Percentiles rank a stretch among this genome's conserved stretches.
Evolutionary conservation across 768 basidiomycete species (phyloP).

Genomic region (Mycena sanguinolenta): DNA sequence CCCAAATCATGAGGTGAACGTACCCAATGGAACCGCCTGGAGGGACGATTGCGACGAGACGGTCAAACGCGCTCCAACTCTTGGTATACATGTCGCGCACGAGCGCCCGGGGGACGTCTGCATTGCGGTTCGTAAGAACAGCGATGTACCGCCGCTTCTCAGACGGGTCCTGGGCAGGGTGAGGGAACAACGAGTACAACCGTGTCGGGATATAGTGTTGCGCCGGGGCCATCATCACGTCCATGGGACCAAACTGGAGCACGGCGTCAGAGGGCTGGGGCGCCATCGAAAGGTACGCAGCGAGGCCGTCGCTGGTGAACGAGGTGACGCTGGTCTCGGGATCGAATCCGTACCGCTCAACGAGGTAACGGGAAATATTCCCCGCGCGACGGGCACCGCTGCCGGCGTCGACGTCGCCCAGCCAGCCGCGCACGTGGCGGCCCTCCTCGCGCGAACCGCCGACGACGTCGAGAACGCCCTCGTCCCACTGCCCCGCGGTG

Average conservation of each 20-base stretch:
- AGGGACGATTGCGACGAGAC: conserved; percentile 90
- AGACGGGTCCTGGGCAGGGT: conserved; percentile 82
- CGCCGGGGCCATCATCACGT: conserved; percentile 81
- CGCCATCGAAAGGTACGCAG: conserved; percentile 81
- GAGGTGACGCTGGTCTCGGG: conserved; percentile 82
- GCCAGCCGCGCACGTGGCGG: conserved; percentile 78
- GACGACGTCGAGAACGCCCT: conserved; percentile 81
- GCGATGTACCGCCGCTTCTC: conserved; percentile 84
- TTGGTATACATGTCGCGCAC: conserved; percentile 94
- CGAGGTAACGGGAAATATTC: conserved; percentile 79
- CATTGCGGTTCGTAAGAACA: conserved; percentile 80
- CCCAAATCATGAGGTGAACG: conserved; percentile 37
- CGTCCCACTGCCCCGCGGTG: conserved; percentile 70
- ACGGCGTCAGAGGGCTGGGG: conserved; percentile 82
- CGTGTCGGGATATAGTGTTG: conserved; percentile 82
- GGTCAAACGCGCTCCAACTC: conserved; percentile 93
- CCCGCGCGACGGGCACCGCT: conserved; percentile 75
- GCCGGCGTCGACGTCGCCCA: conserved; percentile 84
- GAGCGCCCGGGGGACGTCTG: conserved; percentile 85
- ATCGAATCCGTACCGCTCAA: conserved; percentile 87
- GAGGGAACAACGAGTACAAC: conserved; percentile 80
- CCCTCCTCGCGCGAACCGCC: conserved; percentile 84
- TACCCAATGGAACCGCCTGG: conserved; percentile 92
- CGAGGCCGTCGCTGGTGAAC: conserved; percentile 84
- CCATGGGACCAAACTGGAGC: conserved; percentile 86